These are phyloP conservation scores for Tagetes patula DNA, from an alignment of 129 eudicot species.

Conservation along the genomic window DNA sequence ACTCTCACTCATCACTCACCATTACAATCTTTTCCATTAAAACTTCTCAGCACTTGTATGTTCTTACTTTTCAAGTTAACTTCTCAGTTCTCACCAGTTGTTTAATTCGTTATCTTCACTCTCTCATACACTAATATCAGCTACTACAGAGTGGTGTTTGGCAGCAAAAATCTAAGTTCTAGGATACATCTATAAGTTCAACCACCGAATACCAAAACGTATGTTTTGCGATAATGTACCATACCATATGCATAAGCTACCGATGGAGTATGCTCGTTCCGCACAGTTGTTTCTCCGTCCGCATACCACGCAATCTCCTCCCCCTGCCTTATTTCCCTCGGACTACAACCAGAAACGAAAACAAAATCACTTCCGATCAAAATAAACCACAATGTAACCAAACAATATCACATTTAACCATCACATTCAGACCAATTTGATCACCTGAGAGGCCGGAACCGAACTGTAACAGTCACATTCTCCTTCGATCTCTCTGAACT, in stretches of 20 bases:
- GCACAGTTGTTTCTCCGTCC: constrained; percentile 89
- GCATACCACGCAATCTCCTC: constrained; percentile 99
- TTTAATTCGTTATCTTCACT: neutral
- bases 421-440: neutral
- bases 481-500: constrained; percentile 73
- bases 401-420: neutral
- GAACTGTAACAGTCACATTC: constrained; percentile 96
- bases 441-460: constrained; percentile 97
- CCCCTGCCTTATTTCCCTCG: constrained; percentile 90
- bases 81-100: neutral
- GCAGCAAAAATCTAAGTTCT: constrained; percentile 9
- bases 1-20: neutral
- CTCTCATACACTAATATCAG: neutral
- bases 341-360: constrained; percentile 48
- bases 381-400: too few species aligned
- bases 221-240: constrained; percentile 14
- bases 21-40: neutral
- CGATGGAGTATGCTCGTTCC: constrained; percentile 75
- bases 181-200: neutral
- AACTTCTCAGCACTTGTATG: constrained; percentile 5
- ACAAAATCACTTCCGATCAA: neutral
- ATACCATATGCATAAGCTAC: constrained; percentile 98
- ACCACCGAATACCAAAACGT: neutral
- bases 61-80: constrained; percentile 16
- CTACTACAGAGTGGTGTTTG: constrained; percentile 13